Percentiles rank a stretch among this genome's conserved stretches.
Evolutionary conservation across 208 protist species (phyloP).

Genomic region (Zelonia costaricensis): DNA sequence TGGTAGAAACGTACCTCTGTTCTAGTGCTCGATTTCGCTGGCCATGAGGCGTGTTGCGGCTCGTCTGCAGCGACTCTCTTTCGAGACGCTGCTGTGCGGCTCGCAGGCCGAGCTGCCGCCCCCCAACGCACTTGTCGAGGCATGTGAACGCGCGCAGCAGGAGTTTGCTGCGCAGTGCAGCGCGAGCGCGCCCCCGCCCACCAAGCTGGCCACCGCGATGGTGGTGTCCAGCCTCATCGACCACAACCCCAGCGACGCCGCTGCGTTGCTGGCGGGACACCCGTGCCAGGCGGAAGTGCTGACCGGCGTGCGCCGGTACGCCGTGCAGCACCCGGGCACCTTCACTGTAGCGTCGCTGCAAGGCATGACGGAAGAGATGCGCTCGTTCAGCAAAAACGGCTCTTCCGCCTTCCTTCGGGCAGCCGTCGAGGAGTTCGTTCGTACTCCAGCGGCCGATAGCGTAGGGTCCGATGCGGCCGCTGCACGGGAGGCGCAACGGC

Average conservation of each 20-base stretch:
- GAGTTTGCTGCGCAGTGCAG: slow-evolving; percentile 25
- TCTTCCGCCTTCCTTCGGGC: slow-evolving; percentile 34
- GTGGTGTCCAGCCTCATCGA: slow-evolving; percentile 28
- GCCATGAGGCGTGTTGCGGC: slow-evolving; percentile 32
- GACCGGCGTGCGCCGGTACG: slow-evolving; percentile 19
- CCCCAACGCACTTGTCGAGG: slow-evolving; percentile 2
- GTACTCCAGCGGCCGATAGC: not conserved
- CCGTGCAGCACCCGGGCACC: slow-evolving; percentile 5
- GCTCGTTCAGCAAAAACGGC: slow-evolving; percentile 20
- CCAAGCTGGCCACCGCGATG: slow-evolving; percentile 46
- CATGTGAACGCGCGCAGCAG: slow-evolving; percentile 9
- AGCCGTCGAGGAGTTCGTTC: slow-evolving; percentile 18
- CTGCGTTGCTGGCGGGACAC: slow-evolving; percentile 43
- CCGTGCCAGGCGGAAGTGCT: slow-evolving; percentile 31
- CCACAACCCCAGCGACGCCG: slow-evolving; percentile 35
- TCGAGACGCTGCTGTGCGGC: slow-evolving; percentile 64
- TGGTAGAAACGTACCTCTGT: no score
- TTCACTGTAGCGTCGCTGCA: slow-evolving; percentile 32
- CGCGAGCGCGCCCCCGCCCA: slow-evolving; percentile 47
- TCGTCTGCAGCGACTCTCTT: slow-evolving; percentile 42
- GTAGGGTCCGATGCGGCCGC: not conserved
- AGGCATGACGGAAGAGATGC: slow-evolving; percentile 30
- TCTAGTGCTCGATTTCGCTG: no score
- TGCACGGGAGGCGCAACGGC: slow-evolving; percentile 2
- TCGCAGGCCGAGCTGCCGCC: slow-evolving; percentile 11